phyloP scores from a whole-genome alignment of 345 rosid species.

The Murraya koenigii region DNA sequence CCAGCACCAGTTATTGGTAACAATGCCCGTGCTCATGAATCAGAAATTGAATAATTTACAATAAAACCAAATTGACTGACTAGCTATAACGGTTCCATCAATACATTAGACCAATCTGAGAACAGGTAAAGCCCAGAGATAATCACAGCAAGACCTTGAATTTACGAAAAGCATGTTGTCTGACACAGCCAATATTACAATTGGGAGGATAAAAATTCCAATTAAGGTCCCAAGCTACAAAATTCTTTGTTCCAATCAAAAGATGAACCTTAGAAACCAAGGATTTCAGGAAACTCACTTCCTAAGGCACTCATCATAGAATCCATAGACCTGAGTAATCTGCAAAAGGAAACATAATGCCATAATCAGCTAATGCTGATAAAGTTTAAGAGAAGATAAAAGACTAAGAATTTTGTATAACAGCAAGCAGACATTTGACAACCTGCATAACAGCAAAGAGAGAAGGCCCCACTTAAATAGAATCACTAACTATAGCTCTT shows the following conservation, averaged over 20 bases:
- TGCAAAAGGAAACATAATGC: conserved; percentile 37
- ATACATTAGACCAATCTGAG: not conserved
- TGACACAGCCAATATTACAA: not conserved
- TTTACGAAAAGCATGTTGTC: not conserved
- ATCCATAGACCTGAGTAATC: conserved; percentile 99
- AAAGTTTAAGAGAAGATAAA: not conserved
- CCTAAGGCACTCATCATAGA: conserved; percentile 96
- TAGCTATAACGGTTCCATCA: not conserved
- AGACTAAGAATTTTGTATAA: not conserved
- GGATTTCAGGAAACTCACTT: conserved; percentile 61
- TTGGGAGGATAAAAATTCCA: not conserved
- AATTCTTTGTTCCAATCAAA: not conserved
- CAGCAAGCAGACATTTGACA: not conserved
- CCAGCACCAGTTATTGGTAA: not conserved
- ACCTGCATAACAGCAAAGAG: not conserved
- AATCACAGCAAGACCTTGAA: not conserved
- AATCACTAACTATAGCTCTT: not conserved
- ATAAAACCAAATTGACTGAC: not conserved
- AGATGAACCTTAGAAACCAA: conserved; percentile 3
- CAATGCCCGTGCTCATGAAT: not conserved
- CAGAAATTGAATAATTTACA: not conserved
- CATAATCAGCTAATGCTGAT: conserved; percentile 10
- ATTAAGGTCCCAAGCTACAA: not conserved
- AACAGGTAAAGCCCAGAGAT: not conserved
- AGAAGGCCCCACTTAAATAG: not conserved